Evolutionary conservation across 2,329 filamentous ascomycete species (phyloP).

Genomic region (Pseudocercospora pini-densiflorae): DNA sequence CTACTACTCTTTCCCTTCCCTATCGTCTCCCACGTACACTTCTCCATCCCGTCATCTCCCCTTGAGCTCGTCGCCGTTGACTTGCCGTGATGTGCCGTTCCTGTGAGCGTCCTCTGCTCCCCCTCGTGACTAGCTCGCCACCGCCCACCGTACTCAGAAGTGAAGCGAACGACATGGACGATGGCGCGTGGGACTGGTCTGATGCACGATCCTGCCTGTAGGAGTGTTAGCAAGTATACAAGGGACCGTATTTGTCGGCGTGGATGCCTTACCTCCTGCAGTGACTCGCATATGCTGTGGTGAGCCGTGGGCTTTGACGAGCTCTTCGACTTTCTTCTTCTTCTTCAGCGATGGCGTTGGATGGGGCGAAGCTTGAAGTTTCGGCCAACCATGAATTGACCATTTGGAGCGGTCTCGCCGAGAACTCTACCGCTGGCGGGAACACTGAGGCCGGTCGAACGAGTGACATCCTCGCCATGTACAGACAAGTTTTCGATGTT

Average conservation of each 20-base stretch:
- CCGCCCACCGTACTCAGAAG: neutral
- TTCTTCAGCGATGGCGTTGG: constrained; percentile 57
- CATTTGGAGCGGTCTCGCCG: constrained; percentile 41
- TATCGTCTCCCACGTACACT: neutral
- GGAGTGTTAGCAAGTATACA: too few species aligned
- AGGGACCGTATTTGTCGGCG: too few species aligned
- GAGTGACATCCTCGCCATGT: constrained; percentile 25
- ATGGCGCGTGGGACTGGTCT: neutral
- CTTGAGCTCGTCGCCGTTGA: neutral
- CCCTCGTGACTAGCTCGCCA: neutral
- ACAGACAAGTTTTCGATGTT: constrained; percentile 41
- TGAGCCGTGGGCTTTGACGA: too few species aligned
- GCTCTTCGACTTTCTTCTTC: constrained; percentile 36
- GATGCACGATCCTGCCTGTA: neutral
- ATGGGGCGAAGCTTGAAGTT: constrained; percentile 42
- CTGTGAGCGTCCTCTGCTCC: neutral
- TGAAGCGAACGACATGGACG: neutral
- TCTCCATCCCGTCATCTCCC: neutral
- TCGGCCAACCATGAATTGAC: constrained; percentile 33
- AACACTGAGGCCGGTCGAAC: constrained; percentile 17
- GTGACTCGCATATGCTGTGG: too few species aligned
- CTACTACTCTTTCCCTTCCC: neutral
- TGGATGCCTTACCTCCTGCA: too few species aligned
- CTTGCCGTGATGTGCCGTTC: neutral
- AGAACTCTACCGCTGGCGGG: constrained; percentile 31